Evolutionary conservation across 208 protist species (phyloP), one percentile per base, ranked within the genome.

Genomic region (Acanthamoeba sp.): DNA sequence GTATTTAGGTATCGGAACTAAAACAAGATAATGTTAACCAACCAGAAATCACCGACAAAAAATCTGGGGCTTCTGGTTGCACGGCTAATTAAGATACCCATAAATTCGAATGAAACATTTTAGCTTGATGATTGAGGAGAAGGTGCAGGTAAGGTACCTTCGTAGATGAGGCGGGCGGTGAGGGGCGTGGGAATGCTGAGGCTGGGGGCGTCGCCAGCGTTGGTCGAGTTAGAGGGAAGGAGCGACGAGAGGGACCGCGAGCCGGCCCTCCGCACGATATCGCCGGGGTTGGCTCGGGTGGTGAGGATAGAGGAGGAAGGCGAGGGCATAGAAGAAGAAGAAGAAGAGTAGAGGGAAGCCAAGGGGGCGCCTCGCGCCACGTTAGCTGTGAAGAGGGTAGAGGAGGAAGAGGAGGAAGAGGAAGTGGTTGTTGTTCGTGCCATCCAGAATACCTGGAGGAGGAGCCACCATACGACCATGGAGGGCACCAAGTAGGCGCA

Each of bases 201-300:
- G 34, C 20, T 40, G 64, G 24, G 29, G 64, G 64, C 0, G 64
- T 73, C 64, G 59, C 59, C n/a, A 16, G 45, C 10, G 45, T n/a
- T n/a, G 10, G 55, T 62, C 18, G 14, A 29, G 55, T 62, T 62
- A 20, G 55, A 4, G 27, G 64, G 64, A 32, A 73, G 64, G 10
- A 73, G 64, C 4, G 64, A 73, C 10, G 64, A 73, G 64, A 73
- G 64, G 14, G 64, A 73, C 64, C 64, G 64, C 27, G 64, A 73
- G 14, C 64, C 64, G 64, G n/a, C 64, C 7, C 64, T 73, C 64
- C 64, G 64, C 64, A 36, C 64, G 64, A 6, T 40, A 24, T 73
- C 64, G 64, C 29, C 64, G 64, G 64, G 29, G 64, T 73, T 73
- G 64, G 34, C 14, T 40, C 64, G 64, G 22, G 55, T 62, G 1